Percentiles rank a stretch among this genome's conserved stretches.
Conservation (phyloP, 177 flowering plant species). For the Vitis hybrid region DNA sequence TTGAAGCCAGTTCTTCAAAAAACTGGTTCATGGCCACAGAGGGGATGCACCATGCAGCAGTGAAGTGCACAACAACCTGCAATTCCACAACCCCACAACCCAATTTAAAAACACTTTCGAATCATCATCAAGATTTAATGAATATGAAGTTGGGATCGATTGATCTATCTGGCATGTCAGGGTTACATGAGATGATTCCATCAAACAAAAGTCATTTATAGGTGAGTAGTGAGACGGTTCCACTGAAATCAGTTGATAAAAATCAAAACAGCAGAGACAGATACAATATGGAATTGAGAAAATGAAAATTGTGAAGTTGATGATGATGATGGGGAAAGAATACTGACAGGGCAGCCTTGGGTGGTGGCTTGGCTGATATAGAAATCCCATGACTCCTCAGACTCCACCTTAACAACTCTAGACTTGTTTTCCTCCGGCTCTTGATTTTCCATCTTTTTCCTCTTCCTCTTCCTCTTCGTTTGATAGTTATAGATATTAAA, state of each 20-base stretch:
- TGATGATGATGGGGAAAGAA: not conserved
- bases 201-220: too few relatives aligned
- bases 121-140: not conserved
- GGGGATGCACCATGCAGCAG: conserved; percentile 86
- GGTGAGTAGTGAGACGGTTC: too few relatives aligned
- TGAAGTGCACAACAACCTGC: conserved; percentile 74
- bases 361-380: conserved; percentile 39
- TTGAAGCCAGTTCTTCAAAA: conserved; percentile 64
- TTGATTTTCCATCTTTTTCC: conserved; percentile 33
- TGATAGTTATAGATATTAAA: not conserved
- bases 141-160: too few relatives aligned
- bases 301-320: not conserved
- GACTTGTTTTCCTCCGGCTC: conserved; percentile 39
- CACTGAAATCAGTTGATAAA: not conserved
- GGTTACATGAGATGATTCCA: too few relatives aligned
- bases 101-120: not conserved
- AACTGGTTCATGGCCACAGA: conserved; percentile 73
- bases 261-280: not conserved
- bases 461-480: conserved; percentile 7
- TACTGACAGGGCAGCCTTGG: conserved; percentile 63
- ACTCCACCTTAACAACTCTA: conserved; percentile 62
- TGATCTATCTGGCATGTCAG: too few relatives aligned
- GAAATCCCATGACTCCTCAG: conserved; percentile 66
- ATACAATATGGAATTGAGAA: not conserved
- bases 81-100: not conserved